Conservation (phyloP, 2,329 filamentous ascomycete species). For the Hansfordia pulvinata region DNA sequence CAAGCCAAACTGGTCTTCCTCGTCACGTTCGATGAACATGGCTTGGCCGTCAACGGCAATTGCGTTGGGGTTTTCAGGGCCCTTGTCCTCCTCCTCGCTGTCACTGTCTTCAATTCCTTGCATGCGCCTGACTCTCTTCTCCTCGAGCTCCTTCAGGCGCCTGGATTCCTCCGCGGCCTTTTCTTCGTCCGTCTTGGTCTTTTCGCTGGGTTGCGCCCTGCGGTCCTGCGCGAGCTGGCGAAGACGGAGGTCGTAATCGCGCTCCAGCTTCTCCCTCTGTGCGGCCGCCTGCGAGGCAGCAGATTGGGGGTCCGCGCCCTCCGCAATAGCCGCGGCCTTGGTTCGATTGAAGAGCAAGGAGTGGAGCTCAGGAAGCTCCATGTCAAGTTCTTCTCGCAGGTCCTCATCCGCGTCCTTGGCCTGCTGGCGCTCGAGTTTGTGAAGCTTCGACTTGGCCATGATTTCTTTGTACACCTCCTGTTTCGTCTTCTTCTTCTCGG, state of each 20-base stretch:
- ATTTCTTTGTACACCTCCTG: constrained; percentile 97
- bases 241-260: constrained; percentile 76
- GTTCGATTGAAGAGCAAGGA: constrained; percentile 46
- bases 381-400: constrained; percentile 69
- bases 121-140: constrained; percentile 76
- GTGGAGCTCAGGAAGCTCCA: constrained; percentile 66
- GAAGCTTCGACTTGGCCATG: constrained; percentile 89
- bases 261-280: constrained; percentile 59
- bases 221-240: constrained; percentile 75
- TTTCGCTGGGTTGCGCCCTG: constrained; percentile 70
- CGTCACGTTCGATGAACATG: constrained; percentile 23
- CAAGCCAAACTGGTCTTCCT: constrained; percentile 44
- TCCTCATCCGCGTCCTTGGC: constrained; percentile 91
- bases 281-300: constrained; percentile 45
- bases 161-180: constrained; percentile 64
- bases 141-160: constrained; percentile 67
- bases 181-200: constrained; percentile 87
- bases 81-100: constrained; percentile 20
- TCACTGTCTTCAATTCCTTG: constrained; percentile 49
- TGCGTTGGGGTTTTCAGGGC: constrained; percentile 16
- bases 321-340: constrained; percentile 17
- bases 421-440: constrained; percentile 90
- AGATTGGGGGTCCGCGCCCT: constrained; percentile 15
- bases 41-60: constrained; percentile 7
- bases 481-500: constrained; percentile 84